phyloP scores from a whole-genome alignment of 106 monocot species.

The Vanilla planifolia region DNA sequence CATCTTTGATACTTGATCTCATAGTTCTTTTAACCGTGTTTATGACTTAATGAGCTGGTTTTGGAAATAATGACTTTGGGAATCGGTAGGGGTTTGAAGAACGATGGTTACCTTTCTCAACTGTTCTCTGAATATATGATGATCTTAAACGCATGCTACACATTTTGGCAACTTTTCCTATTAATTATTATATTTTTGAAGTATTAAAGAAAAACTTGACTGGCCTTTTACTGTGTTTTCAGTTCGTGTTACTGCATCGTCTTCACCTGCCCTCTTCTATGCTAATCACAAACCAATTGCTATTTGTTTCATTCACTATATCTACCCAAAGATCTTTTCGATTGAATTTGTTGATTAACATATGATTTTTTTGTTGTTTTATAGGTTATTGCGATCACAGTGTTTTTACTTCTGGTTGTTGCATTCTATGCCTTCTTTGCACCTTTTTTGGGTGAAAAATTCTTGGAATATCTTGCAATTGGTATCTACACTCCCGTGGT shows the following conservation, averaged over 20 bases:
- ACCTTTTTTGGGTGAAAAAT: conserved; percentile 73
- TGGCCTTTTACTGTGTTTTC: background rate
- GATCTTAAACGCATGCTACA: no score
- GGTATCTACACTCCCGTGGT: conserved; percentile 89
- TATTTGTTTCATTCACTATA: conserved; percentile 1
- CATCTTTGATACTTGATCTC: no score
- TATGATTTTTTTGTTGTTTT: conserved; percentile 6
- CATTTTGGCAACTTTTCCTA: no score
- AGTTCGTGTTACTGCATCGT: background rate
- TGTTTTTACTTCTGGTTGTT: conserved; percentile 86
- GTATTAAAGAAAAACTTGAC: no score
- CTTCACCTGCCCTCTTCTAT: background rate
- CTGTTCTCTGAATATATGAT: no score
- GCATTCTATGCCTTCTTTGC: conserved; percentile 98
- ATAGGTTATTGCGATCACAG: conserved; percentile 94
- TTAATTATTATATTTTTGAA: no score
- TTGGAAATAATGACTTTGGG: no score
- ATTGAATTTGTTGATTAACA: background rate
- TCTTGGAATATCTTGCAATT: conserved; percentile 62
- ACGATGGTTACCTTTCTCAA: no score
- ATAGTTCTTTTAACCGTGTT: no score
- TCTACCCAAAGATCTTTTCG: background rate
- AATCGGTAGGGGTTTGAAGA: no score
- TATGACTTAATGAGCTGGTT: no score
- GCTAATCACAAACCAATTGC: conserved; percentile 1